Base-by-base conservation (phyloP, 2,329 filamentous ascomycete species). In the Xylaria sp. region DNA sequence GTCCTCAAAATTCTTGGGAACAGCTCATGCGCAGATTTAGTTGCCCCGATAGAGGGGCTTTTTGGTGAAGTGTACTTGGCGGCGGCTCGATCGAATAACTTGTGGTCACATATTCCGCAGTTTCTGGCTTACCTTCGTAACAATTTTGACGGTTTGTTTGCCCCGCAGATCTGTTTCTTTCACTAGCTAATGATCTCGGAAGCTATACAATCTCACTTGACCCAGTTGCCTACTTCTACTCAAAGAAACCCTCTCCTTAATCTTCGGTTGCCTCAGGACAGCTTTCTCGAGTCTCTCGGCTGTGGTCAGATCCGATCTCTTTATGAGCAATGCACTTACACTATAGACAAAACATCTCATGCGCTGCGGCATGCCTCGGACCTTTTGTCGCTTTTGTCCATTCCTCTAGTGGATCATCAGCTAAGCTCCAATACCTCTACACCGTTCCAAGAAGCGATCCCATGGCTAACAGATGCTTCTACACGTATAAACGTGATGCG, bases 1-100 rank as follows among this genome's bases (percentile, higher is more conserved):
- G 80, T 88, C 52, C 84, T 89, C 72, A 85, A 80, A 67, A 80
- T 91, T 72, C 81, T 91, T 31, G 89, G 88, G 1, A 85, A 86
- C 62, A 75, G 77, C 74, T 79, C 82, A 51, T 88, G 83, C 68
- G 73, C 83, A 41, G 82, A 82, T 18, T 77, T 91, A 13, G 81
- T 82, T 10, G 78, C 81, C 20, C 83, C 84, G 12, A 85, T 91
- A n/a, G 83, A 87, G 72, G 79, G 79, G 2, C 85, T 91, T 67
- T 82, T 89, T 61, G 80, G 81, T 59, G 83, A 85, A 55, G 73
- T 88, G 5, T 81, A 88, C 72, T 77, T 84, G 31, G 78, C 82
- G 9, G 78, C 85, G 31, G 80, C 82, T 59, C 80, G 82, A 62
- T 80, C 81, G 3, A 82, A 82, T 23, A 78, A 75, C 23, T 74